Conservation (phyloP, 2,329 filamentous ascomycete species). For the Pseudogymnoascus sp. region DNA sequence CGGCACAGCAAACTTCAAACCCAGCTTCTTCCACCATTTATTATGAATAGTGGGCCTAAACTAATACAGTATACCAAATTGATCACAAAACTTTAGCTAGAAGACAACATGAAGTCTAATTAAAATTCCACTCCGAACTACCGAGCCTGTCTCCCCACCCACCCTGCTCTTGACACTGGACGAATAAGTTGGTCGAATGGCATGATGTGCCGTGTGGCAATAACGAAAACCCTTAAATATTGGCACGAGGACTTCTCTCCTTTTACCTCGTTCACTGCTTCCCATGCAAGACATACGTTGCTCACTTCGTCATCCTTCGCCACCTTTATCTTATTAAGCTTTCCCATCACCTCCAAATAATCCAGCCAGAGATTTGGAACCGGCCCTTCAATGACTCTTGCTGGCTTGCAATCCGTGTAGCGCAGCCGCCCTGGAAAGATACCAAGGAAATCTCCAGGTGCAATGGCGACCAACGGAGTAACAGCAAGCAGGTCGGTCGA, state of each 20-base stretch:
- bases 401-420: conserved; percentile 14
- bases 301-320: background rate
- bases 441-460: conserved; percentile 10
- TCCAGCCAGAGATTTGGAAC: conserved; percentile 16
- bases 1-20: background rate
- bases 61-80: background rate
- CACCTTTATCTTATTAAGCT: background rate
- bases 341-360: conserved; percentile 15
- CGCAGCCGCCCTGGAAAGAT: conserved; percentile 15
- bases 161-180: background rate
- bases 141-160: background rate
- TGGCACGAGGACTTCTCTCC: conserved; percentile 12
- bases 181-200: conserved; percentile 14
- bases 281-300: background rate
- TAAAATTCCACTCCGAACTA: background rate
- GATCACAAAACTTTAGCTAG: background rate
- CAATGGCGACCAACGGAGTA: background rate
- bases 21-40: background rate
- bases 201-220: conserved; percentile 14
- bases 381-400: conserved; percentile 12
- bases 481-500: conserved; percentile 6
- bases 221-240: conserved; percentile 13
- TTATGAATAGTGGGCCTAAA: background rate
- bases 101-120: background rate
- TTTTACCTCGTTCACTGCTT: background rate